Conservation (phyloP, 768 basidiomycete species). For the Hemileccinum rubropunctum region DNA sequence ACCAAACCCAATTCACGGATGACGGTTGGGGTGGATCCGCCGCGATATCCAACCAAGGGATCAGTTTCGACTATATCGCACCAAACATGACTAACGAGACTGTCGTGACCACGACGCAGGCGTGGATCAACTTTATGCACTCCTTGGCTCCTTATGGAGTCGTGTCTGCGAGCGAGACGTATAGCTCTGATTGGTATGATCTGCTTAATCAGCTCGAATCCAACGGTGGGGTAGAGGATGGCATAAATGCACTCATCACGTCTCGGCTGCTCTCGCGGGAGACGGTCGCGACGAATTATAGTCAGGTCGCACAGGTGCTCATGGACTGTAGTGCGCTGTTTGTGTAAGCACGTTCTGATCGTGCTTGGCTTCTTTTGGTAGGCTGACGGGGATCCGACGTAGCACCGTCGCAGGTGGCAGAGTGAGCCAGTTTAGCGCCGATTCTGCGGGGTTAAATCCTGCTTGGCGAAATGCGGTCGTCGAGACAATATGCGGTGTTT, state of each 20-base stretch:
- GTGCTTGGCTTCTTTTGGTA: too few species aligned
- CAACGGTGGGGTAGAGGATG: background rate
- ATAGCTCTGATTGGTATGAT: background rate
- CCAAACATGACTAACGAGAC: slow-evolving; percentile 36
- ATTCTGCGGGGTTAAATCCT: slow-evolving; percentile 43
- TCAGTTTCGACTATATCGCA: slow-evolving; percentile 26
- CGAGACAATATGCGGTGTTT: background rate
- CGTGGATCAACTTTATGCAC: slow-evolving; percentile 29
- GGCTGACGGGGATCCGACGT: too few species aligned
- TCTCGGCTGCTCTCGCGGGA: background rate
- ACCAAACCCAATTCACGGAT: slow-evolving; percentile 37
- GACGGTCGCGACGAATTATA: background rate
- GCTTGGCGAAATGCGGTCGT: slow-evolving; percentile 44
- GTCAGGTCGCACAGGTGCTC: background rate
- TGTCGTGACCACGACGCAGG: slow-evolving; percentile 32
- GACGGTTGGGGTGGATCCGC: slow-evolving; percentile 46
- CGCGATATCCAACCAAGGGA: background rate
- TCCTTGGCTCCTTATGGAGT: background rate
- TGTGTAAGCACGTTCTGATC: background rate
- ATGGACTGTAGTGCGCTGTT: background rate
- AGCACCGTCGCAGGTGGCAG: slow-evolving; percentile 47
- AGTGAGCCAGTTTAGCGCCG: slow-evolving; percentile 34
- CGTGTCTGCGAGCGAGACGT: background rate
- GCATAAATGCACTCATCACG: background rate
- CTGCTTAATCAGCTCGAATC: background rate